Base-by-base conservation (phyloP, 2,329 filamentous ascomycete species). In the Cytospora leucostoma region DNA sequence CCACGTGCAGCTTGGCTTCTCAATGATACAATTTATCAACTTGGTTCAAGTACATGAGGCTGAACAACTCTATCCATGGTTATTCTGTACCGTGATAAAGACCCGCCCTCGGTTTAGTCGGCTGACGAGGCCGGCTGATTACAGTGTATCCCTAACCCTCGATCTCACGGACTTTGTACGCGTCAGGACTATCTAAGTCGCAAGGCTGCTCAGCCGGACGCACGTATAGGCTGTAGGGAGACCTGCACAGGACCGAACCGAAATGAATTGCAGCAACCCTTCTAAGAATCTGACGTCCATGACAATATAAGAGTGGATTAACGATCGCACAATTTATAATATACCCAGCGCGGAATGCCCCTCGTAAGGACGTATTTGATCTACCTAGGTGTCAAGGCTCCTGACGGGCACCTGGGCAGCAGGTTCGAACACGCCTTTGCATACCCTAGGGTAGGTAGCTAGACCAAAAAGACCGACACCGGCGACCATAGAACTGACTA, bases 141-240 rank as follows among this genome's bases (percentile, higher is more conserved):
- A 7, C 13, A 10, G 35, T 17, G n/a, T 19, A 61, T 38, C 13
- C 58, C 51, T 40, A 61, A 55, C 58, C 58, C 58, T 55, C 32
- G 7, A n/a, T 1, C 17, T 3, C 21, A 47, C 34, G 17, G 19
- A 7, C 51, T 50, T 50, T 49, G 37, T 55, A 55, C 19, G 27
- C 8, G 27, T 7, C 21, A 52, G 50, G 33, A 62, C 63, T 65
- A 65, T 62, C 63, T 54, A 61, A 65, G 63, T 62, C 38, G 21
- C 59, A n/a, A 65, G 63, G 63, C 63, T 65, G 49, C 19, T 19
- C 21, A 38, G 52, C 54, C 15, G 17, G 11, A 47, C 19, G 17
- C 32, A 52, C 37, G 38, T 7, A 27, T 27, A 27, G 27, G 27
- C 27, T 27, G 27, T 27, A 27, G 27, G 27, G 4, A 27, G 27